phyloP scores from a whole-genome alignment of 2,329 filamentous ascomycete genomes.

The Arthrocladium fulminans region DNA sequence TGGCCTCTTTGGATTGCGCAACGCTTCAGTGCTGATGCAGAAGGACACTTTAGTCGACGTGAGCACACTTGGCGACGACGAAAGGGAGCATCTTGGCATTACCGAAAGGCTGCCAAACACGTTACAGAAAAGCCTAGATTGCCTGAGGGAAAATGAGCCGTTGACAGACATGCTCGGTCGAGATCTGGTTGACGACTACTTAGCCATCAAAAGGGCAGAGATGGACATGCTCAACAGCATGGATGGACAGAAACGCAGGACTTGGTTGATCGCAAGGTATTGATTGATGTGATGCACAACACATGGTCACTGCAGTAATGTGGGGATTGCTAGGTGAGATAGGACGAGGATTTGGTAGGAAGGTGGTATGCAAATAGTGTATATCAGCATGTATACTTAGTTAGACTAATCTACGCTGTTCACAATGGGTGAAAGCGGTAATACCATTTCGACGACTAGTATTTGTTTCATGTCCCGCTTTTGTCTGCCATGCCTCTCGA shows the following conservation, averaged over 20 bases:
- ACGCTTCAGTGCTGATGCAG: constrained; percentile 22
- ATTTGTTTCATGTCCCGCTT: no score
- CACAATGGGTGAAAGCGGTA: no score
- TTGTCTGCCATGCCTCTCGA: no score
- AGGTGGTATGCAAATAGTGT: no score
- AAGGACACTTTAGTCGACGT: constrained; percentile 30
- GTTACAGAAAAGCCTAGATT: constrained; percentile 28
- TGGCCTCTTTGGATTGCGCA: constrained; percentile 48
- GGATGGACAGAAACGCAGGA: constrained; percentile 25
- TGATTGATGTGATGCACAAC: constrained; percentile 17
- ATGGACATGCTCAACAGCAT: constrained; percentile 27
- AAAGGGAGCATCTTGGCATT: constrained; percentile 30
- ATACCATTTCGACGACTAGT: no score
- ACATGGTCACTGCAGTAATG: no score
- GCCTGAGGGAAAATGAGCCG: constrained; percentile 25
- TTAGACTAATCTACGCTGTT: no score
- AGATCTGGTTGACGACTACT: constrained; percentile 23
- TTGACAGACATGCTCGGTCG: constrained; percentile 27
- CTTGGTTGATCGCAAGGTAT: constrained; percentile 34
- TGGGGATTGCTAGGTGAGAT: no score
- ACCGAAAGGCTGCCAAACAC: constrained; percentile 29
- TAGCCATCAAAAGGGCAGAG: constrained; percentile 30
- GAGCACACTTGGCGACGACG: constrained; percentile 24
- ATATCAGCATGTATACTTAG: no score
- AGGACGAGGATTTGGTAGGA: no score